These are phyloP conservation scores for Neurospora pannonica DNA, from an alignment of 495 filamentous ascomycete species.

Conservation along the genomic window DNA sequence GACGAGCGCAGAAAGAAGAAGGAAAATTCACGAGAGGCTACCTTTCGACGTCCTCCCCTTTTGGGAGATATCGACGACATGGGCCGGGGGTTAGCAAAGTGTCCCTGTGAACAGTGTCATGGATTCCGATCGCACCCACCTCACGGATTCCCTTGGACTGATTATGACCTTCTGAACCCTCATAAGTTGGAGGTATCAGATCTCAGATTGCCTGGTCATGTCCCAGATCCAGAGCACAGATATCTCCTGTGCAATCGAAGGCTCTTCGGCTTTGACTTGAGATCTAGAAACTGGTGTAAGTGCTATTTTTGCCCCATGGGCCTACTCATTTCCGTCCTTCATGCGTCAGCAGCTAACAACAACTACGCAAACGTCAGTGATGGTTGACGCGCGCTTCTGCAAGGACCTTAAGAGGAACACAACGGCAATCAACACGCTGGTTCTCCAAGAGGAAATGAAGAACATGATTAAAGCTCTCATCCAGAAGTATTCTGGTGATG, in stretches of 20 bases:
- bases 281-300: not conserved
- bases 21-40: no score
- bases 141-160: not conserved
- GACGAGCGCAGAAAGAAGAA: no score
- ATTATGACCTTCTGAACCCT: not conserved
- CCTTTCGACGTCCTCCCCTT: no score
- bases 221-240: not conserved
- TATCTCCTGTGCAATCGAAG: not conserved
- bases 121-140: not conserved
- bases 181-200: no score
- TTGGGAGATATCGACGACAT: not conserved
- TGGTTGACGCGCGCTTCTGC: not conserved
- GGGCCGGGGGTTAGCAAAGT: not conserved
- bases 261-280: not conserved
- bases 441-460: not conserved
- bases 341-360: no score
- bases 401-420: no score
- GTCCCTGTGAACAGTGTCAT: not conserved
- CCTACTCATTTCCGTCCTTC: no score
- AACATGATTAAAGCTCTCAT: conserved; percentile 24
- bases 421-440: no score
- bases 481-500: conserved; percentile 12
- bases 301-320: not conserved
- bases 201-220: no score
- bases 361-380: not conserved